A percentile compares a stretch with the other conserved stretches of the same genome.
These are phyloP conservation scores for Boletales sp. DNA, from an alignment of 768 basidiomycete species.

Conservation along the genomic window DNA sequence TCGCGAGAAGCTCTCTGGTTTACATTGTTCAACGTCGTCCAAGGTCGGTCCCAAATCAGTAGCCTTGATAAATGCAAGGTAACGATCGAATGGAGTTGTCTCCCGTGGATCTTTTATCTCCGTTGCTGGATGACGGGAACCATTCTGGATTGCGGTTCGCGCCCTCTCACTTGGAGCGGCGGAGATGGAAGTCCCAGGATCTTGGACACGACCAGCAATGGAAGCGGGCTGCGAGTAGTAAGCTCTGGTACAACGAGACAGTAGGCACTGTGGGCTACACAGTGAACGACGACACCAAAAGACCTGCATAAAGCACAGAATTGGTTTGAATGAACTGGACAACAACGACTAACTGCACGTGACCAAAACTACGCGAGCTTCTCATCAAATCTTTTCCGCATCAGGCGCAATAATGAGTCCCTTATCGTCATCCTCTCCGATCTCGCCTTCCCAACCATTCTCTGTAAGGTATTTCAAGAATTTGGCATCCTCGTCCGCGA, in stretches of 20 bases:
- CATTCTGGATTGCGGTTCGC: constrained; percentile 1
- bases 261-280: constrained; percentile 12
- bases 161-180: neutral
- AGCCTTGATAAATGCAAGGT: constrained; percentile 51
- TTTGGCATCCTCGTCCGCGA: constrained; percentile 60
- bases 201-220: constrained; percentile 3
- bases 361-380: neutral
- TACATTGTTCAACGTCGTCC: constrained; percentile 58
- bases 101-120: constrained; percentile 31
- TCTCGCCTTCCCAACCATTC: constrained; percentile 63
- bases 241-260: constrained; percentile 13
- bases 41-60: constrained; percentile 48
- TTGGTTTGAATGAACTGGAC: neutral
- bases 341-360: neutral
- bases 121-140: neutral
- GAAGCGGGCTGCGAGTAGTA: constrained; percentile 26
- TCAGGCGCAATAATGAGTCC: constrained; percentile 23
- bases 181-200: constrained; percentile 5
- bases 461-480: constrained; percentile 58
- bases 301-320: constrained; percentile 16
- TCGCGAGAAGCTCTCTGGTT: constrained; percentile 38
- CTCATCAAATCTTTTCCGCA: constrained; percentile 7
- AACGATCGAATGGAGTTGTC: constrained; percentile 48
- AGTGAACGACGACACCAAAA: constrained; percentile 18
- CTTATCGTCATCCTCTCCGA: constrained; percentile 52